Evolutionary conservation across 225 moss, liverwort and hornwort species (phyloP).

Genomic region (Anthoceros angustus): DNA sequence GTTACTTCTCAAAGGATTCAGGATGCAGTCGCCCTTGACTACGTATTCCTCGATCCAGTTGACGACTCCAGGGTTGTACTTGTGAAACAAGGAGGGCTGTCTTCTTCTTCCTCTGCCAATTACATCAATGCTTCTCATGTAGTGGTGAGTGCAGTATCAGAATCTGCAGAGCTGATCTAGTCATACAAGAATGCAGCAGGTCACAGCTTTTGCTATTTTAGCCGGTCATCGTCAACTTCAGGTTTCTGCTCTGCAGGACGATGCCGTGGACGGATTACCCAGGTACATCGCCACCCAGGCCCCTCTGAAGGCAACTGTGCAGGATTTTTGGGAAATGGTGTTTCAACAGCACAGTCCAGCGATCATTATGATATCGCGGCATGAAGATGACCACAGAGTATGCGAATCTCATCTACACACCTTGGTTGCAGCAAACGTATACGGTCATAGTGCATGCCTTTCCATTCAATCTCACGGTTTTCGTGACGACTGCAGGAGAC

Average conservation of each 20-base stretch:
- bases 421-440: neutral
- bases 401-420: neutral
- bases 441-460: too few relatives aligned
- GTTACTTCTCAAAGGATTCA: too few relatives aligned
- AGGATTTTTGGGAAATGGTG: constrained; percentile 3
- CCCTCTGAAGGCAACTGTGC: neutral
- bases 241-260: neutral
- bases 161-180: neutral
- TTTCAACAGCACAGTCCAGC: neutral
- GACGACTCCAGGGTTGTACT: neutral
- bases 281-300: constrained; percentile 3
- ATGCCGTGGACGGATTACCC: neutral
- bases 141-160: neutral
- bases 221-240: neutral
- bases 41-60: neutral
- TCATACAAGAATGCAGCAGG: neutral
- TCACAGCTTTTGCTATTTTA: too few relatives aligned
- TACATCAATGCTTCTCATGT: constrained; percentile 1
- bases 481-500: neutral
- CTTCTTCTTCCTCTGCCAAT: neutral
- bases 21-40: too few relatives aligned
- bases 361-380: neutral
- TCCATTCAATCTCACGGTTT: too few relatives aligned
- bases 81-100: neutral
- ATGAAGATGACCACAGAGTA: neutral